phyloP scores from a whole-genome alignment of 1,139 yeast genomes.

The Arxiozyma slooffiae region DNA sequence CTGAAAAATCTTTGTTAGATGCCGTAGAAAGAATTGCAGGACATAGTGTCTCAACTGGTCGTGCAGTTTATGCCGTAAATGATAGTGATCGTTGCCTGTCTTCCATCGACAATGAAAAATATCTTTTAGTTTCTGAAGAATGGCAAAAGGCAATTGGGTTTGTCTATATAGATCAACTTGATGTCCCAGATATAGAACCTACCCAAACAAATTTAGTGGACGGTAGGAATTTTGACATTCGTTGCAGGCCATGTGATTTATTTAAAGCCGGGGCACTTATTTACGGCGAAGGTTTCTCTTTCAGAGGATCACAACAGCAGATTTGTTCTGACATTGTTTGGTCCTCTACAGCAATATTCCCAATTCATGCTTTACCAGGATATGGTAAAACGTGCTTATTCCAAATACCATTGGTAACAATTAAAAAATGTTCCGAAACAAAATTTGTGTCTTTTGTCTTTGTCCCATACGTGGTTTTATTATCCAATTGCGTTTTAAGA shows the following conservation, averaged over 20 bases:
- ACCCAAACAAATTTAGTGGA: neutral
- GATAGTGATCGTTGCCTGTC: neutral
- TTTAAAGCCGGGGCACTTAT: neutral
- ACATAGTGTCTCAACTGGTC: neutral
- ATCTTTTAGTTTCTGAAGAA: neutral
- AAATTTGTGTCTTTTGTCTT: neutral
- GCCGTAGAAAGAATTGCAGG: neutral
- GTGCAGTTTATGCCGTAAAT: neutral
- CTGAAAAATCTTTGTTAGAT: neutral
- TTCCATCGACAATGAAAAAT: neutral
- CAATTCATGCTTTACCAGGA: neutral
- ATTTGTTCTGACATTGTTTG: neutral
- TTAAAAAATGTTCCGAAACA: neutral
- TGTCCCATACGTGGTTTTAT: neutral
- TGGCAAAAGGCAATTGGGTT: neutral
- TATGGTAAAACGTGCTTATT: neutral
- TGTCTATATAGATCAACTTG: neutral
- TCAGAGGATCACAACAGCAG: neutral
- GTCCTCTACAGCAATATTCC: neutral
- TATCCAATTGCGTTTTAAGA: no score
- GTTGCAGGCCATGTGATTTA: neutral
- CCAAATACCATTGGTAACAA: neutral
- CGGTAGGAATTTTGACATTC: neutral
- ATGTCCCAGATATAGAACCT: neutral
- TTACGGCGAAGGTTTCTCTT: neutral